Evolutionary conservation across 2,329 filamentous ascomycete genomes (phyloP), one percentile per base, ranked within the genome.

Genomic region (Colletotrichum costaricense): DNA sequence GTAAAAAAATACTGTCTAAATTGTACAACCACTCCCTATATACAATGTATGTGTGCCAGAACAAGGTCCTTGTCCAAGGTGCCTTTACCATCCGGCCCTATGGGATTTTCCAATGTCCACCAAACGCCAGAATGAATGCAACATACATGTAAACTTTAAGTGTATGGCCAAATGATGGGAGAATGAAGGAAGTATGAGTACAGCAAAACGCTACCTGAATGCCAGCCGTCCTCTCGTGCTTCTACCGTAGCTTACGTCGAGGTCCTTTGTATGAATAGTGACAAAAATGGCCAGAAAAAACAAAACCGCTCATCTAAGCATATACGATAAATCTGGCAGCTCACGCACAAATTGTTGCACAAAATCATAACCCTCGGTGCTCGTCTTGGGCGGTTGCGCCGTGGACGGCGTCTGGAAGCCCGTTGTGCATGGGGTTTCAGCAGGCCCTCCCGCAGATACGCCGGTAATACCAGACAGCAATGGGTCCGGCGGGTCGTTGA

Each of bases 291-390:
- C 42, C 42, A 19, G n/a, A 26, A 46, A 35, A 67, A 63, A 46
- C 26, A 67, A 63, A 58, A 67, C 62, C 58, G 66, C 66, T 55
- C 22, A 86, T 76, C 80, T 80, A 74, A 87, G 75, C 85, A 87
- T 87, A 69, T 87, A 87, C 24, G 85, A 84, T 52, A 87, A 77
- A 77, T 87, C 83, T 3, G 85, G 85, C 24, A 87, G 77, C 63
- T 78, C 79, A 60, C 77, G 77, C 42, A 87, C 73, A 63, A 86
- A 82, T 38, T 74, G 76, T 16, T 78, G 77, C 63, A 84, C 78
- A 19, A 81, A 75, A 22, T 79, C 77, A 16, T 83, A 81, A 22
- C 84, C 79, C 42, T 81, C 75, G 9, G 74, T 68, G 24, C 49
- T 59, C 55, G 65, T 62, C 46, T 6, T 55, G 24, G 60, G 46